Conservation (phyloP, 2,329 filamentous ascomycete species). For the Curvularia spicifera region DNA sequence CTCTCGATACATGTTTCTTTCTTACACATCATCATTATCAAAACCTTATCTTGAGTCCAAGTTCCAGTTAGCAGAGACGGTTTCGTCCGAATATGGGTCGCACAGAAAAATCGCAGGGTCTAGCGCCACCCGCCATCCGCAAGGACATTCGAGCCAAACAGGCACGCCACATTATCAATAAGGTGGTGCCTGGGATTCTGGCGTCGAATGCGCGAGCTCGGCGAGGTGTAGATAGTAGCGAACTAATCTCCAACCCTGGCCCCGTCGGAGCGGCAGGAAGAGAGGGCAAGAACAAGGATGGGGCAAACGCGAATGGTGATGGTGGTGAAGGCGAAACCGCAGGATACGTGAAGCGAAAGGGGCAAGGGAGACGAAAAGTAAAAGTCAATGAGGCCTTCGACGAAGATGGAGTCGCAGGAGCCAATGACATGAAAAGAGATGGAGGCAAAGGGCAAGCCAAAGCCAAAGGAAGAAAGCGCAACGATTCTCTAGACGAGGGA, state of each 20-base stretch:
- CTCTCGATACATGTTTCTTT: background rate
- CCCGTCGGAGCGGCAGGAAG: conserved; percentile 6
- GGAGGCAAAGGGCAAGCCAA: conserved; percentile 18
- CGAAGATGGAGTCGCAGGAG: conserved; percentile 14
- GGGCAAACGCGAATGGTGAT: conserved; percentile 6
- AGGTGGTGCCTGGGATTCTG: conserved; percentile 64
- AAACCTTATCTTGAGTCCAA: background rate
- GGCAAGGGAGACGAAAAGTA: conserved; percentile 40
- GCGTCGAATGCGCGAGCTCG: conserved; percentile 61
- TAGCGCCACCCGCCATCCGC: conserved; percentile 47
- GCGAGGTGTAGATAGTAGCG: conserved; percentile 60
- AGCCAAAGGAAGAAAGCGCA: conserved; percentile 15
- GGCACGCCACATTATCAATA: conserved; percentile 65
- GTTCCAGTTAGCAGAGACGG: background rate
- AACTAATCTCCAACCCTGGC: conserved; percentile 55
- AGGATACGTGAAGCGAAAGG: conserved; percentile 44
- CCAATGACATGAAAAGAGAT: conserved; percentile 14
- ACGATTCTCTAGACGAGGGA: conserved; percentile 21
- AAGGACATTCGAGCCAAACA: conserved; percentile 58
- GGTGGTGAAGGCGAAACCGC: conserved; percentile 16
- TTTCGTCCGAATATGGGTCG: conserved; percentile 42
- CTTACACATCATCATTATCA: background rate
- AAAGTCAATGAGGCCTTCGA: conserved; percentile 17
- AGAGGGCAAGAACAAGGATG: background rate
- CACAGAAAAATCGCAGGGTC: conserved; percentile 44